Conservation (phyloP, 768 basidiomycete species). For the Basidioascus undulatus region DNA sequence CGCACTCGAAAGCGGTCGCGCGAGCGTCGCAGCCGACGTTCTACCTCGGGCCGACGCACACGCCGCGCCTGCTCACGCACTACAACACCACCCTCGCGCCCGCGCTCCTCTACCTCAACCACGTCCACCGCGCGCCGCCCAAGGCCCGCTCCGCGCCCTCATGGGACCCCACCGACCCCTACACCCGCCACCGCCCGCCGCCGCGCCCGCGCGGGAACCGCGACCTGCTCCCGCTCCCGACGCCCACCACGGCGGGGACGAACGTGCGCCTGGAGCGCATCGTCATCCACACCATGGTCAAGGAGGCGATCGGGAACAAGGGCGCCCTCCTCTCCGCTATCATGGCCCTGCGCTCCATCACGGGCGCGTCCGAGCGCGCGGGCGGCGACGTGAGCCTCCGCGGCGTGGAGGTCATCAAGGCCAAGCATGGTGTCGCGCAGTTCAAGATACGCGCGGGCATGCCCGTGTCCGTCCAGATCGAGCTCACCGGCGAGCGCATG, state of each 20-base stretch:
- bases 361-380: constrained; percentile 42
- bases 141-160: constrained; percentile 2
- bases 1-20: no score
- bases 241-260: constrained; percentile 39
- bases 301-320: constrained; percentile 48
- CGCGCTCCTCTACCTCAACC: constrained; percentile 85
- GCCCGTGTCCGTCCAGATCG: constrained; percentile 71
- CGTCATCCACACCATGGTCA: constrained; percentile 63
- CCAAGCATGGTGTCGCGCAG: constrained; percentile 43
- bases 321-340: constrained; percentile 55
- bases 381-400: constrained; percentile 20
- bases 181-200: constrained; percentile 52
- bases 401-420: constrained; percentile 48
- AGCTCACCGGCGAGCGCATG: constrained; percentile 74
- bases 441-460: constrained; percentile 59
- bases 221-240: constrained; percentile 28
- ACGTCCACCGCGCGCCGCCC: constrained; percentile 32
- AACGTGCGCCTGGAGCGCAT: constrained; percentile 59
- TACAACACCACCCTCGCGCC: constrained; percentile 61
- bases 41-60: constrained; percentile 18
- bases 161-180: constrained; percentile 49
- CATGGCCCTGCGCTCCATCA: constrained; percentile 65
- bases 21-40: constrained; percentile 8
- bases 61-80: constrained; percentile 52
- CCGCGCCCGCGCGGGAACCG: constrained; percentile 39